Conservation (phyloP, 257 asterid genomes). For the Cruciata laevipes region DNA sequence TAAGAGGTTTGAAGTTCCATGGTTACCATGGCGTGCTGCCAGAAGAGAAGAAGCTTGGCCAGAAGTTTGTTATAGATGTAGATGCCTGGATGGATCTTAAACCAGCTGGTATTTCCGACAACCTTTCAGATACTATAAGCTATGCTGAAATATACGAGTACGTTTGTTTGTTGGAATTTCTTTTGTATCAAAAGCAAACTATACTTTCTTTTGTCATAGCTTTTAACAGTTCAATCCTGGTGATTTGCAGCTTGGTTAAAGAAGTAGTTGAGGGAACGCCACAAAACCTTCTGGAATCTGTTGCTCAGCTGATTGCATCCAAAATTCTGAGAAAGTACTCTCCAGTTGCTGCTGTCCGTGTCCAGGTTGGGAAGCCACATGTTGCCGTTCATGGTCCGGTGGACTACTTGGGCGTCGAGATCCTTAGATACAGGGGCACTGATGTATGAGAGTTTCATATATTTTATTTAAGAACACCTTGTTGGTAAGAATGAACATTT, state of each 20-base stretch:
- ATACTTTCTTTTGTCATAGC: too few relatives aligned
- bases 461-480: neutral
- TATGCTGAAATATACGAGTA: conserved; percentile 75
- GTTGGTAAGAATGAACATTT: neutral
- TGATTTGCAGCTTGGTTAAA: conserved; percentile 48
- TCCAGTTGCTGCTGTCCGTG: conserved; percentile 55
- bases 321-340: conserved; percentile 41
- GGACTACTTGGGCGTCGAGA: conserved; percentile 87
- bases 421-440: conserved; percentile 35
- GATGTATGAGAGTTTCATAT: neutral
- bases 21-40: conserved; percentile 92
- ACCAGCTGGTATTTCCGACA: conserved; percentile 69
- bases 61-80: conserved; percentile 73
- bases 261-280: conserved; percentile 71
- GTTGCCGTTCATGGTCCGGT: conserved; percentile 72
- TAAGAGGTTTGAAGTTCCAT: conserved; percentile 82
- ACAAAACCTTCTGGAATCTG: conserved; percentile 70
- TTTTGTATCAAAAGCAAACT: neutral
- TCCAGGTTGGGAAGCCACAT: conserved; percentile 86
- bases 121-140: conserved; percentile 65
- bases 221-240: too few relatives aligned
- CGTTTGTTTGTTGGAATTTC: neutral
- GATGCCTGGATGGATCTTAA: conserved; percentile 94
- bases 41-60: conserved; percentile 77
- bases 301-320: conserved; percentile 63